These are phyloP conservation scores for Camellia granthamiana DNA, from an alignment of 148 eudicot species.

Conservation along the genomic window DNA sequence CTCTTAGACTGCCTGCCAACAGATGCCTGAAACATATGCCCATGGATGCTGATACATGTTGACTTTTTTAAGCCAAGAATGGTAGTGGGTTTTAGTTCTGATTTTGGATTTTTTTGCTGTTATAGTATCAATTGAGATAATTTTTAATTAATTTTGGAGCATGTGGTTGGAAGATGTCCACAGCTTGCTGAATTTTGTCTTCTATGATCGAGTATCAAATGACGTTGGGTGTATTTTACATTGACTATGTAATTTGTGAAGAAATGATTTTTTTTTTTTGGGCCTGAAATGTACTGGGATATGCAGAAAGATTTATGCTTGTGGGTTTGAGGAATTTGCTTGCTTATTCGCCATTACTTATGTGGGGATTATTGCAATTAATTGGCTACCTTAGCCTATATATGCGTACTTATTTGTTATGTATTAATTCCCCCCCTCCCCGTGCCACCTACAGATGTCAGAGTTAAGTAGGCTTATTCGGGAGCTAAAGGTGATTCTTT, in stretches of 20 bases:
- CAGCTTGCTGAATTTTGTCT: too few species aligned
- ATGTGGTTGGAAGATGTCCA: neutral
- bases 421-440: neutral
- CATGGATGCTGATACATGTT: neutral
- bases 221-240: neutral
- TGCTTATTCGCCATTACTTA: neutral
- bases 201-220: neutral
- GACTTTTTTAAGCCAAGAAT: too few species aligned
- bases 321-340: neutral
- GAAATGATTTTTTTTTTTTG: neutral
- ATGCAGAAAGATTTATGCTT: neutral
- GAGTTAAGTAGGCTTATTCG: slow-evolving; percentile 69
- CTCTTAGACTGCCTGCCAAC: neutral
- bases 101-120: neutral
- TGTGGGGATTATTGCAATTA: slow-evolving; percentile 3
- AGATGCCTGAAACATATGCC: neutral
- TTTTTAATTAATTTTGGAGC: neutral
- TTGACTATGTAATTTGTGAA: neutral
- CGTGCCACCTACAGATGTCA: slow-evolving; percentile 41
- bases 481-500: slow-evolving; percentile 72
- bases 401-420: neutral
- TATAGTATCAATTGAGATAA: neutral
- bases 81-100: neutral
- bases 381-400: neutral
- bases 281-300: neutral